Conservation (phyloP, 768 basidiomycete genomes). For the Boletus pseudopeckii region DNA sequence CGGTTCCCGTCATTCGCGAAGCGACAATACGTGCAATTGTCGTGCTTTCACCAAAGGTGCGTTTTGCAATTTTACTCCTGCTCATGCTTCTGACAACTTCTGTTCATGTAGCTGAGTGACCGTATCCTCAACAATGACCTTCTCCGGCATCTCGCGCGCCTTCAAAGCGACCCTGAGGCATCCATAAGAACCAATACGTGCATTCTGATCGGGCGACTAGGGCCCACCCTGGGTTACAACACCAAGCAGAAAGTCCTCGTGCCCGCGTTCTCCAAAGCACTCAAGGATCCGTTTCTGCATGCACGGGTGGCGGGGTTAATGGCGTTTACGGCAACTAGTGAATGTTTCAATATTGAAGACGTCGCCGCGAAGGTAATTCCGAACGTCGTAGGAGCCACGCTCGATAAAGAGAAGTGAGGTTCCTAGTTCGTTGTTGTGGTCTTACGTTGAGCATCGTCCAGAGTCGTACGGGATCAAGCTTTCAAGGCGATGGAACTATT, state of each 20-base stretch:
- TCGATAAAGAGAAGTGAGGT: conserved; percentile 91
- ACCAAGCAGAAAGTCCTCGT: conserved; percentile 97
- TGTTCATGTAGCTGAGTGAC: conserved; percentile 63
- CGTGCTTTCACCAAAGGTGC: conserved; percentile 79
- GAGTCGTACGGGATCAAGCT: conserved; percentile 91
- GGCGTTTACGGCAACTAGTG: conserved; percentile 93
- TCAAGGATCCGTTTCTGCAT: conserved; percentile 91
- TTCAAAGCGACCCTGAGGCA: conserved; percentile 89
- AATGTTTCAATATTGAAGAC: conserved; percentile 86
- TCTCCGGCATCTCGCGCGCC: conserved; percentile 85
- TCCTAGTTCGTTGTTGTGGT: neutral
- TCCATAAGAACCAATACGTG: conserved; percentile 98
- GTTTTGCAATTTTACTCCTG: neutral
- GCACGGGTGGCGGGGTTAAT: conserved; percentile 91
- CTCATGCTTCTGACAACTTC: neutral
- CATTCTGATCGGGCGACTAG: conserved; percentile 90
- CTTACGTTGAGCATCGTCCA: conserved; percentile 29
- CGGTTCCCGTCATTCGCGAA: conserved; percentile 90
- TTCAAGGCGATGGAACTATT: conserved; percentile 92
- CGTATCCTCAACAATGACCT: conserved; percentile 96
- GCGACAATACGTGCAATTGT: conserved; percentile 89
- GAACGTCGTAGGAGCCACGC: conserved; percentile 68
- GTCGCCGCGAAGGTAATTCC: conserved; percentile 89
- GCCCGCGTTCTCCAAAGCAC: conserved; percentile 84
- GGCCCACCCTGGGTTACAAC: conserved; percentile 77